Evolutionary conservation across 495 filamentous ascomycete genomes (phyloP), one percentile per base, ranked within the genome.

Genomic region (Bathelium albidoporum): DNA sequence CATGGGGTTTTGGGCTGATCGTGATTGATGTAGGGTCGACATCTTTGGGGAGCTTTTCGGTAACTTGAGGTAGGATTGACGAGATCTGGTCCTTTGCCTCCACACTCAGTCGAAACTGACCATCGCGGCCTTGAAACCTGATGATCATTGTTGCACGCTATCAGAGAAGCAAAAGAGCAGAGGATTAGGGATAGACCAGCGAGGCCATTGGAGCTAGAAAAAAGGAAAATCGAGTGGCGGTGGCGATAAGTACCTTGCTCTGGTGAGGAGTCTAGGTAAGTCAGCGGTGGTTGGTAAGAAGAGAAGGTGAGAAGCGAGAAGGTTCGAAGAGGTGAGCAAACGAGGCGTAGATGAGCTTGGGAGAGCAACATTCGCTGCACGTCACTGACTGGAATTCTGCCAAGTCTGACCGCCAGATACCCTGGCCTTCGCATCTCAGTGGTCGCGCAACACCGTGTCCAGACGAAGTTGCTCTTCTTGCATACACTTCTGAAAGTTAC

Each of bases 1-100:
- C 86, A 41, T 82, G 84, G 1, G 89, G 90, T 59, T 83, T 82
- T 73, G 94, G 94, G 20, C 91, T 94, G 66, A 97, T 80, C 64
- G 80, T 80, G 60, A 97, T 85, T 55, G 85, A 88, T 58, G 82
- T 80, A 9, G 89, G 81, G 66, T 95, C 86, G 67, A 88, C 81
- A 60, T 87, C 86, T 69, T 80, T 76, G 22, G 87, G 87, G 2
- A 89, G 78, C 61, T 85, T 79, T 65, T 87, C 84, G 3, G 82
- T 68, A 45, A 90, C 75, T 77, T 69, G 86, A 73, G 61, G 79
- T 65, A 66, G 74, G 74, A 76, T 86, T 78, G 58, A 80, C 75
- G 62, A 80, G 63, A 79, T 77, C 39, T 73, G 66, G 43, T 71
- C 81, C 41, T 74, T 74, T 62, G 80, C 82, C 59, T 89, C 81